phyloP scores from a whole-genome alignment of 2,329 filamentous ascomycete species.

The Fusarium liriodendri region DNA sequence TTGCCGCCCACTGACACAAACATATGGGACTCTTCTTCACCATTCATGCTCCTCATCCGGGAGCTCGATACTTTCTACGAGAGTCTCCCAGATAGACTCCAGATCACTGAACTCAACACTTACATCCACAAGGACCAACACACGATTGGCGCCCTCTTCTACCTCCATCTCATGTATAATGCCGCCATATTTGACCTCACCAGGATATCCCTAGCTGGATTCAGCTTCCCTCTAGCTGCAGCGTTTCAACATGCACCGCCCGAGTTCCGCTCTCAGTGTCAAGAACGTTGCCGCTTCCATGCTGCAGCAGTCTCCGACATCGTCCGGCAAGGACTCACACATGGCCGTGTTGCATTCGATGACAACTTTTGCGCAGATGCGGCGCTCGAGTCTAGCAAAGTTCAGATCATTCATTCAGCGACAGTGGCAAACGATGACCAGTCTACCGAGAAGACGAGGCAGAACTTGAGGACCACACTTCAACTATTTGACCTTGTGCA shows the following conservation, averaged over 20 bases:
- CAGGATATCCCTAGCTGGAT: constrained; percentile 6
- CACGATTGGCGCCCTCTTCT: constrained; percentile 1
- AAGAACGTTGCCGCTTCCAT: constrained; percentile 6
- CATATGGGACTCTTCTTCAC: background rate
- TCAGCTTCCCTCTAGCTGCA: constrained; percentile 7
- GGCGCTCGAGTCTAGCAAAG: background rate
- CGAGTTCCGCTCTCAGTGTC: background rate
- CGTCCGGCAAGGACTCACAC: background rate
- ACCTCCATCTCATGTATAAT: constrained; percentile 5
- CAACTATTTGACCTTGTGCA: background rate
- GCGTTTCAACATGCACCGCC: background rate
- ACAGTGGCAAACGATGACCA: background rate
- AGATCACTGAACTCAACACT: background rate
- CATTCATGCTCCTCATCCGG: background rate
- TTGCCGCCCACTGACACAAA: background rate
- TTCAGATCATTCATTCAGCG: background rate
- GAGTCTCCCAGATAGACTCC: background rate
- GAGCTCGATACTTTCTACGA: background rate
- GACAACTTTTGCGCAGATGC: background rate
- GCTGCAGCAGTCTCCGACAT: background rate
- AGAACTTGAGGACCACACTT: background rate
- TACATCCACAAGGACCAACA: constrained; percentile 8
- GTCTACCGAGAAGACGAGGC: background rate
- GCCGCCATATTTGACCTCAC: constrained; percentile 15
- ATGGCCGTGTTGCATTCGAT: background rate